Evolutionary conservation across 2,329 filamentous ascomycete genomes (phyloP), one percentile per base, ranked within the genome.

Genomic region (Dissoconium aciculare): DNA sequence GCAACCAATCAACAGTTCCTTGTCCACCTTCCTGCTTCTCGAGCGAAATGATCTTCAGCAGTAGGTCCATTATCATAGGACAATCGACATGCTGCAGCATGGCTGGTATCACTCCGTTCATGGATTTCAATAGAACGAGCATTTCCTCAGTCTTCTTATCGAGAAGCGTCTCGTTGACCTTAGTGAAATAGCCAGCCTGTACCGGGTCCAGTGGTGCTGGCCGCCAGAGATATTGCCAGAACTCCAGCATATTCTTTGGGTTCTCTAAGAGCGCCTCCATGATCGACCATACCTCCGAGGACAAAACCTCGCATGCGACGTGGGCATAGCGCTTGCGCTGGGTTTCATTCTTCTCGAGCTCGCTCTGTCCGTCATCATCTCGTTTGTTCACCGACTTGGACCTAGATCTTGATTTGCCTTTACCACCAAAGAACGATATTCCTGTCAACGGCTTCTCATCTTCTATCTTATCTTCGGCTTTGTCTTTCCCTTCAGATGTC

Each of bases 121-220:
- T 60, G 2, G 74, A 77, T 54, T 84, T 91, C 56, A 98, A 73
- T 38, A 98, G 74, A 11, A 77, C 74, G 43, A 95, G 66, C 87
- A 95, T 98, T 41, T 94, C 87, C 50, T 91, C 82, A 4, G 91
- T 94, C 67, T 95, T 95, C 60, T 89, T 91, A 55, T 95, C 89
- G 33, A 98, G 78, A 12, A 98, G 62, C n/a, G 83, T 80, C 60
- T 98, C 89, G 56, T 95, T 95, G 51, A 98, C 85, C 54, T 95
- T 98, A 33, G 87, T 94, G 54, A 98, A 98, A 55, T 98, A 98
- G 50, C 85, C 85, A 11, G 89, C 87, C 58, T 95, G 87, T 4
- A 94, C 68, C 21, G 87, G 80, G 53, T 95, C 87, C 33, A 98
- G 69, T 3, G 87, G 82, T 8, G 82, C 70, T n/a, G 81, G 71